Percentiles rank a stretch among this genome's conserved stretches.
phyloP scores from a whole-genome alignment of 768 basidiomycete genomes.

The Infundibulicybe gibba region DNA sequence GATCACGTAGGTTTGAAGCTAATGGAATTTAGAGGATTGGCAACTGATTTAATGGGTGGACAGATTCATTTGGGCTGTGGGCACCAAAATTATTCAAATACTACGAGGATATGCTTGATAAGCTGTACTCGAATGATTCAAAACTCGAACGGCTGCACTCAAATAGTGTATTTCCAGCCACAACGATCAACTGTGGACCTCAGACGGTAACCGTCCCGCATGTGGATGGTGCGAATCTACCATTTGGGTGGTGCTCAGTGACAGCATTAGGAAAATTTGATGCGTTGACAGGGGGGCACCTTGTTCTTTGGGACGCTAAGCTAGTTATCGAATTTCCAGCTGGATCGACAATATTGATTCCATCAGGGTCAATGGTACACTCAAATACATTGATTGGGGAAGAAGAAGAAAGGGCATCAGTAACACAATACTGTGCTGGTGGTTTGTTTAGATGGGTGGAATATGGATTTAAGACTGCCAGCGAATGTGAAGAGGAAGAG shows the following conservation, averaged over 20 bases:
- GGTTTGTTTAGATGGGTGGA: background rate
- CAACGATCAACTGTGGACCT: background rate
- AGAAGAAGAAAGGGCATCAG: background rate
- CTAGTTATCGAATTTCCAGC: background rate
- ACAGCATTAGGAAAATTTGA: background rate
- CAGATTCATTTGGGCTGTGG: background rate
- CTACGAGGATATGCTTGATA: background rate
- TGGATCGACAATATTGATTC: background rate
- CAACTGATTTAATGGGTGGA: no score
- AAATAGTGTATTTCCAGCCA: background rate
- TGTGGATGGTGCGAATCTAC: background rate
- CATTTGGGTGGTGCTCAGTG: background rate
- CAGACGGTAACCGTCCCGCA: background rate
- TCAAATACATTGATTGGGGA: background rate
- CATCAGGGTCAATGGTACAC: background rate
- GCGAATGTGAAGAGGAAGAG: background rate
- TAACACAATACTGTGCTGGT: conserved; percentile 1
- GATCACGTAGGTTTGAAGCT: no score
- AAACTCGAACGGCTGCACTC: background rate
- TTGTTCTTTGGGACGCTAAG: background rate
- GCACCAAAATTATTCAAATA: background rate
- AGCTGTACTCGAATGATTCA: background rate
- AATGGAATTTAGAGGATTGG: no score
- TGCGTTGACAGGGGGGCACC: background rate
- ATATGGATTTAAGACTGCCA: background rate